Evolutionary conservation across 768 basidiomycete species (phyloP).

Genomic region (Pulveroboletus sp.): DNA sequence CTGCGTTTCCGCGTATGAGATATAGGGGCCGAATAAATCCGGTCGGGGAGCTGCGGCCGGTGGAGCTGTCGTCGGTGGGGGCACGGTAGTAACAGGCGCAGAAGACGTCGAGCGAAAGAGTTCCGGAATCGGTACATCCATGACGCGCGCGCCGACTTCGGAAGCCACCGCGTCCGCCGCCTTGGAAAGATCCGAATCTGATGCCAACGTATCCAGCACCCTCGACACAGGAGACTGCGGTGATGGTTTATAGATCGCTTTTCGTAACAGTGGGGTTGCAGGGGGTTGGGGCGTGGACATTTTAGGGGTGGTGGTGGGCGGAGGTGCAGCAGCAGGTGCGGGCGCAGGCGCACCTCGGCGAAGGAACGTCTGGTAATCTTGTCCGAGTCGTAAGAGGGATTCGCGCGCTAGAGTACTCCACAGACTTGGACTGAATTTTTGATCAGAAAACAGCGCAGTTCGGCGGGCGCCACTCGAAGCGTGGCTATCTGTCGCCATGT

Average conservation of each 20-base stretch:
- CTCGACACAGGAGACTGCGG: conserved; percentile 49
- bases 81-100: conserved; percentile 11
- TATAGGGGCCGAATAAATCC: not conserved
- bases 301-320: conserved; percentile 27
- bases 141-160: conserved; percentile 20
- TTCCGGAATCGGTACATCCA: conserved; percentile 41
- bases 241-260: conserved; percentile 38
- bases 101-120: conserved; percentile 44
- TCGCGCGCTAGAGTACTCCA: conserved; percentile 64
- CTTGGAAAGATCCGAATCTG: conserved; percentile 55
- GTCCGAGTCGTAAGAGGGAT: conserved; percentile 57
- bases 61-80: conserved; percentile 1
- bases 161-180: conserved; percentile 48
- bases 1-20: conserved; percentile 2
- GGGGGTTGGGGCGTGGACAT: conserved; percentile 27
- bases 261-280: conserved; percentile 37
- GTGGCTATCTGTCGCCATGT: conserved; percentile 45
- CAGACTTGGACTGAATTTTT: conserved; percentile 59
- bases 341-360: conserved; percentile 46
- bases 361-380: conserved; percentile 66
- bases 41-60: not conserved
- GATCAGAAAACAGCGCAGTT: conserved; percentile 62
- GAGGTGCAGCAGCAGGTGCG: conserved; percentile 8
- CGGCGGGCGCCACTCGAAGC: conserved; percentile 43
- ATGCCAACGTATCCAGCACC: conserved; percentile 55